These are phyloP conservation scores for Penicillium sp. DNA, from an alignment of 2,329 filamentous ascomycete species.

Conservation along the genomic window DNA sequence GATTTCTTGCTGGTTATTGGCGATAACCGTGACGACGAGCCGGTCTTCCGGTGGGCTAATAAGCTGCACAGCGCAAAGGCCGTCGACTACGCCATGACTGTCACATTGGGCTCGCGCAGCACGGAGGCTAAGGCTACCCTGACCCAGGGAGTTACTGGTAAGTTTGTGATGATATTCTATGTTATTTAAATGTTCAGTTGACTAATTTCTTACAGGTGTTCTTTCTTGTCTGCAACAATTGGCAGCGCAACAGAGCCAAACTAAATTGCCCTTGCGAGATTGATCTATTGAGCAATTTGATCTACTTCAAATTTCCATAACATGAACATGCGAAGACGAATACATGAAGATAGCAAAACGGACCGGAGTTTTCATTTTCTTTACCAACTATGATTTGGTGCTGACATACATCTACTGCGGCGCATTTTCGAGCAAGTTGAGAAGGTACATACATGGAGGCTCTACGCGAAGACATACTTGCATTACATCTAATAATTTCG, in stretches of 20 bases:
- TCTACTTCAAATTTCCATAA: neutral
- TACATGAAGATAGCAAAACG: slow-evolving; percentile 10
- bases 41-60: slow-evolving; percentile 93
- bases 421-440: neutral
- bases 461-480: neutral
- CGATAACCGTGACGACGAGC: slow-evolving; percentile 89
- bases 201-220: slow-evolving; percentile 41
- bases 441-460: neutral
- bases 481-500: neutral
- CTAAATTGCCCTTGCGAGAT: slow-evolving; percentile 21
- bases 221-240: slow-evolving; percentile 55
- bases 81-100: slow-evolving; percentile 72
- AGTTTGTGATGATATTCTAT: slow-evolving; percentile 32
- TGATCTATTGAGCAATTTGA: neutral
- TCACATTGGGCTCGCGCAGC: slow-evolving; percentile 81
- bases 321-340: slow-evolving; percentile 9
- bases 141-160: slow-evolving; percentile 88
- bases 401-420: neutral
- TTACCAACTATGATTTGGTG: neutral
- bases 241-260: slow-evolving; percentile 24
- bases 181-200: neutral
- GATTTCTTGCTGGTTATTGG: slow-evolving; percentile 90
- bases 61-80: slow-evolving; percentile 58
- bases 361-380: slow-evolving; percentile 8
- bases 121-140: slow-evolving; percentile 82